These are phyloP conservation scores for Alternaria gaisen DNA, from an alignment of 2,329 filamentous ascomycete genomes.

Conservation along the genomic window DNA sequence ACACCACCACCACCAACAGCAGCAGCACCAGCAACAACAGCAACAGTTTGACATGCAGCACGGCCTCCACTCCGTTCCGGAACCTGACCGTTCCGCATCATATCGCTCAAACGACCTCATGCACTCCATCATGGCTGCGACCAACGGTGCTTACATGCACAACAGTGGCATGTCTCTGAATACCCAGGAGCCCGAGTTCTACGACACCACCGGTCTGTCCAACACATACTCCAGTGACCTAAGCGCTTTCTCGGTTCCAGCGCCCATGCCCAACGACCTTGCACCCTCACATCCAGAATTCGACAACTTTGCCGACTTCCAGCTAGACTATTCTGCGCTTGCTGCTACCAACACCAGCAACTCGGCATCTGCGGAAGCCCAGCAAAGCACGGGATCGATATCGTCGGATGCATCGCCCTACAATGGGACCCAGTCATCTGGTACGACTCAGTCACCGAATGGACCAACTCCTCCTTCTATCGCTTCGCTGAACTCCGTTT, in stretches of 20 bases:
- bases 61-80: constrained; percentile 45
- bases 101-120: constrained; percentile 47
- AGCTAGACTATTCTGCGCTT: constrained; percentile 36
- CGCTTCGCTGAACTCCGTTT: constrained; percentile 48
- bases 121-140: constrained; percentile 50
- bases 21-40: constrained; percentile 27
- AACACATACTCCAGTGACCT: constrained; percentile 34
- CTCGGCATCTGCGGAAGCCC: constrained; percentile 34
- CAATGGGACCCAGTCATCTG: constrained; percentile 43
- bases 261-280: constrained; percentile 32
- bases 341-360: constrained; percentile 34
- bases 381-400: constrained; percentile 42
- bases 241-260: constrained; percentile 33
- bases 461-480: constrained; percentile 45
- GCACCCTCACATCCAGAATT: constrained; percentile 35
- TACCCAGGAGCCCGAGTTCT: constrained; percentile 37
- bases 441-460: constrained; percentile 45
- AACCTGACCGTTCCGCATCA: constrained; percentile 37
- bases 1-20: constrained; percentile 34
- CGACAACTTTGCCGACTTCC: constrained; percentile 39
- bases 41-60: constrained; percentile 48
- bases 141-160: constrained; percentile 47
- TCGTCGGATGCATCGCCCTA: constrained; percentile 49
- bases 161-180: constrained; percentile 35
- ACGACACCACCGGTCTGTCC: constrained; percentile 32